These are phyloP conservation scores for Pseudogymnoascus sp. DNA, from an alignment of 2,329 filamentous ascomycete species.

Conservation along the genomic window DNA sequence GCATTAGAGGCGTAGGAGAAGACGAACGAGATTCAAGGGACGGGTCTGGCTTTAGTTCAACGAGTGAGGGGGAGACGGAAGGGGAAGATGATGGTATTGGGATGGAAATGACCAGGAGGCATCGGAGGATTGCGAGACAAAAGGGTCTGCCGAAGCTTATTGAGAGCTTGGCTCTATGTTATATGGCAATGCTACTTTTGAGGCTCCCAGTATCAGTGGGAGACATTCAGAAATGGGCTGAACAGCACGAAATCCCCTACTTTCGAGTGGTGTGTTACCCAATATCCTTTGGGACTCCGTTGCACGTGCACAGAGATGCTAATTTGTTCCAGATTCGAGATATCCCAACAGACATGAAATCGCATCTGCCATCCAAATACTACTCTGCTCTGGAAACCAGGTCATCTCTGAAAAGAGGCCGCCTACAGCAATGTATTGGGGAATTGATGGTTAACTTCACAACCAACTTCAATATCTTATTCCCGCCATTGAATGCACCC, in stretches of 20 bases:
- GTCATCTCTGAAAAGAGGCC: constrained; percentile 41
- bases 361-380: constrained; percentile 56
- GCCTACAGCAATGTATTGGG: constrained; percentile 58
- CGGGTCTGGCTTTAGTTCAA: constrained; percentile 27
- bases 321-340: constrained; percentile 39
- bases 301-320: not conserved
- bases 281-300: not conserved
- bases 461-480: constrained; percentile 59
- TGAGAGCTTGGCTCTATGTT: constrained; percentile 72
- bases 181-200: constrained; percentile 69
- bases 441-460: constrained; percentile 58
- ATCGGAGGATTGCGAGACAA: constrained; percentile 14
- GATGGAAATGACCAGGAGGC: constrained; percentile 26
- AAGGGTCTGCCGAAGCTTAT: constrained; percentile 55
- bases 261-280: constrained; percentile 51
- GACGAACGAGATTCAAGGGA: constrained; percentile 23
- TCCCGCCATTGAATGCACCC: constrained; percentile 66
- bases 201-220: constrained; percentile 68
- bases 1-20: constrained; percentile 26
- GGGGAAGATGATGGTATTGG: constrained; percentile 21
- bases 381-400: constrained; percentile 50
- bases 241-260: constrained; percentile 62
- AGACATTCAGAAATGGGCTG: constrained; percentile 64
- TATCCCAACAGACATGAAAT: constrained; percentile 58
- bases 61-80: constrained; percentile 15